Base-by-base conservation (phyloP, 805 yeast genomes). In the Yamadazyma sp. region DNA sequence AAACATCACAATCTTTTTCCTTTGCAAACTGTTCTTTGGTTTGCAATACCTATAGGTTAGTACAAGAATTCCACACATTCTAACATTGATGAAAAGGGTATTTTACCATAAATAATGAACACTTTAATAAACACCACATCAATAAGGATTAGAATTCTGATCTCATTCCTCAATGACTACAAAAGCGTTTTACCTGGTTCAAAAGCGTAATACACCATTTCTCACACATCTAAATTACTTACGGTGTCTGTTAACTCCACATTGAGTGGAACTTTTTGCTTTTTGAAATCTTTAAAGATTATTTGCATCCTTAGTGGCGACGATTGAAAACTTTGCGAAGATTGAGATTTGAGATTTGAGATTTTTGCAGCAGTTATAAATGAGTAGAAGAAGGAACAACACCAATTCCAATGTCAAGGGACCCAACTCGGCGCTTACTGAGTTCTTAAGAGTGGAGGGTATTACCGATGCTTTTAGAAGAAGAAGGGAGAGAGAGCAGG, bases 271-370 rank as follows among this genome's bases (percentile, higher is more conserved):
- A 89, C 77, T 56, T 80, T 84, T 56, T 86, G 88, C 66, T 91
- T 93, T 66, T 93, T 89, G 66, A 93, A 85, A 63, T 93, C 96
- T 59, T 89, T 88, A 59, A 93, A 80, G 33, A 81, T 73, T 46
- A 88, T 66, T 62, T 82, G 81, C 96, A 87, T 88, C 12, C n/a
- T 7, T 24, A 27, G 30, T 27, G 30, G 30, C 30, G 20, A 27
- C 11, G 8, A 7, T 7, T 6, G 12, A 23, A 23, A 23, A 9
- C n/a, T 23, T 23, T 12, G 7, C 26, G 26, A n/a, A n/a, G n/a
- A n/a, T n/a, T n/a, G n/a, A n/a, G n/a, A n/a, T n/a, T n/a, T n/a
- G n/a, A n/a, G n/a, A n/a, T n/a, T 22, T 22, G 23, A 8, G 20
- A 27, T 27, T 27, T 27, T 25, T 7, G 16, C 27, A 25, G 14